Evolutionary conservation across 768 basidiomycete genomes (phyloP), one percentile per base, ranked within the genome.

Genomic region (Russula dissimulans): DNA sequence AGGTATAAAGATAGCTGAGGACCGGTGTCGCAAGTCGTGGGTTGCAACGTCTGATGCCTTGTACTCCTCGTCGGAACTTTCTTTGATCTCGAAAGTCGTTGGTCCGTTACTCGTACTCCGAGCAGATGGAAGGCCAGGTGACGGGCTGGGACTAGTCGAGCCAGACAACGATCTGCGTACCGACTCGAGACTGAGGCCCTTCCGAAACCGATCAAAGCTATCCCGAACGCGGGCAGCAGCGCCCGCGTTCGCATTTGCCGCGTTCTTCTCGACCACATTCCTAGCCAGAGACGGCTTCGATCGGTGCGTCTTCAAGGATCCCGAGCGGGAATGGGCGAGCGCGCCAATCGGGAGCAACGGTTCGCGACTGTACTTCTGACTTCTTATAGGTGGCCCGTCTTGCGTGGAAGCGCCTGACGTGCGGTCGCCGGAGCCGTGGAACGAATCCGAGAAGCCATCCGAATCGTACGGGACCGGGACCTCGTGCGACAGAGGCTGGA

Each of bases 281-380:
- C 64, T 60, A 43, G 68, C 58, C n/a, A 67, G 61, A 46, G 49
- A 67, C 5, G 56, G 61, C 43, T 66, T 61, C 2, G 70, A 69
- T 14, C 71, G 69, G 39, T 69, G 69, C 9, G 65, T 62, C n/a
- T 60, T 45, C 5, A 38, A 18, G 22, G 66, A 65, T 31, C 66
- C 62, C 44, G 66, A 69, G 50, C 56, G 55, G 5, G 66, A 52
- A 17, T 34, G 64, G 42, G 54, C 66, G 69, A 58, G 61, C 26
- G 69, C 71, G n/a, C 76, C 73, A 43, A 83, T 71, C 7, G 89
- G 87, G 4, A 91, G 76, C 45, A 91, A 75, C 2, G 86, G 86
- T 62, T 91, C 89, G 34, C 85, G 80, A 68, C 88, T 89, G 59
- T 78, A 81, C 68, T 87, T 89, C 56, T 61, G 65, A 18, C 66